A percentile compares a stretch with the other conserved stretches of the same genome.
Conservation (phyloP, 192 early-diverging fungal genomes). For the Haplosporangium gracile region DNA sequence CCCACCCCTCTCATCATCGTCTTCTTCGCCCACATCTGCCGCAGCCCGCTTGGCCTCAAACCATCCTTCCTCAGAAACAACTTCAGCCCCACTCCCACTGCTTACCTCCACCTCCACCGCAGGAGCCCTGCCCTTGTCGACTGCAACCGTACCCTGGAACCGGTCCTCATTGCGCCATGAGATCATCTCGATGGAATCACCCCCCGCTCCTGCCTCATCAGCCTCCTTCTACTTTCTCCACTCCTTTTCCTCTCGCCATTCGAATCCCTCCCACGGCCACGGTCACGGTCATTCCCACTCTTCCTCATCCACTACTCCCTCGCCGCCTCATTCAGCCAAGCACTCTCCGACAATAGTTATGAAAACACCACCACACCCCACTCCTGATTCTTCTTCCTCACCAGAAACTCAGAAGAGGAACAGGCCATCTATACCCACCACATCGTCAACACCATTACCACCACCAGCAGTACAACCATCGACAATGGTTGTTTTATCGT, state of each 20-base stretch:
- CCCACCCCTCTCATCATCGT: background rate
- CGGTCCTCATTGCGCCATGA: conserved; percentile 28
- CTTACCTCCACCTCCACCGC: conserved; percentile 2
- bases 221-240: background rate
- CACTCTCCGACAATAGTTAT: background rate
- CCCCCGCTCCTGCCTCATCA: conserved; percentile 1
- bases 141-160: conserved; percentile 17
- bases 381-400: conserved; percentile 8
- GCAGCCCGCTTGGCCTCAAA: background rate
- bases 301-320: conserved; percentile 5
- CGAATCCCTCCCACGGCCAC: background rate
- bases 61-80: background rate
- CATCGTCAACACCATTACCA: background rate
- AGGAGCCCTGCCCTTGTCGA: background rate
- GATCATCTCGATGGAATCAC: conserved; percentile 9
- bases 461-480: background rate
- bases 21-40: background rate
- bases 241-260: background rate
- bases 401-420: background rate
- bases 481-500: background rate
- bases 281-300: background rate
- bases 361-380: background rate
- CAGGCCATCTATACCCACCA: background rate
- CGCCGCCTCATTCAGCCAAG: background rate
- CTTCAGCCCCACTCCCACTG: background rate